A percentile compares a stretch with the other conserved stretches of the same genome.
Evolutionary conservation across 495 filamentous ascomycete species (phyloP).

Genomic region (Penicillium goetzii): DNA sequence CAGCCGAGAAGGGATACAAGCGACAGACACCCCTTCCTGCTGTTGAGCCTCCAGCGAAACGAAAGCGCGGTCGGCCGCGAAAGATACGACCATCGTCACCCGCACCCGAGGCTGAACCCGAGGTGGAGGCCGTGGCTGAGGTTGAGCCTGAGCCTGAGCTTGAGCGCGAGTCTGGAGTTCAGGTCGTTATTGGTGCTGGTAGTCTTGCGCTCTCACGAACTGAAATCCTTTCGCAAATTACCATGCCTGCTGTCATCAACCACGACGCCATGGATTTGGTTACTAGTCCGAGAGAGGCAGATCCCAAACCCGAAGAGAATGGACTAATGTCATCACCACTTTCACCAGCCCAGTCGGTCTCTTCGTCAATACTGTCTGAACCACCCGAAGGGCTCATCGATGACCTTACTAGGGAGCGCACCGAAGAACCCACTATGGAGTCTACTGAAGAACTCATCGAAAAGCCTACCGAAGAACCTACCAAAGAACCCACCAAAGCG

Average conservation of each 20-base stretch:
- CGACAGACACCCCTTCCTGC: constrained; percentile 20
- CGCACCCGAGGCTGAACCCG: background rate
- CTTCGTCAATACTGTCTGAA: background rate
- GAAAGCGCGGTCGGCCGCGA: constrained; percentile 26
- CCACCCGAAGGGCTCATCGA: background rate
- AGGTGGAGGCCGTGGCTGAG: background rate
- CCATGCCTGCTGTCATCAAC: background rate
- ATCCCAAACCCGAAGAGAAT: background rate
- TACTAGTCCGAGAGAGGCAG: background rate
- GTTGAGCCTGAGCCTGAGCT: background rate
- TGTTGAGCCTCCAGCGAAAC: constrained; percentile 26
- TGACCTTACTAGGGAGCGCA: background rate
- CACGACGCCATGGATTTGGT: background rate
- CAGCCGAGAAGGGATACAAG: constrained; percentile 10
- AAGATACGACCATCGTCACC: constrained; percentile 7
- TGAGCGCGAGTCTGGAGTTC: background rate
- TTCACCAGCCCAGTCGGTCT: background rate
- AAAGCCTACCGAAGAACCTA: background rate
- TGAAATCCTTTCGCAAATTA: background rate
- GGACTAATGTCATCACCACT: background rate
- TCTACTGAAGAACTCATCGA: background rate
- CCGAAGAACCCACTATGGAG: background rate
- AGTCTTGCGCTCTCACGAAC: background rate
- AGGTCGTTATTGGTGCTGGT: background rate
- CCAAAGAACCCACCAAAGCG: background rate